A percentile compares a stretch with the other conserved stretches of the same genome.
phyloP scores from a whole-genome alignment of 331 rosid species.

The Malus hybrid region DNA sequence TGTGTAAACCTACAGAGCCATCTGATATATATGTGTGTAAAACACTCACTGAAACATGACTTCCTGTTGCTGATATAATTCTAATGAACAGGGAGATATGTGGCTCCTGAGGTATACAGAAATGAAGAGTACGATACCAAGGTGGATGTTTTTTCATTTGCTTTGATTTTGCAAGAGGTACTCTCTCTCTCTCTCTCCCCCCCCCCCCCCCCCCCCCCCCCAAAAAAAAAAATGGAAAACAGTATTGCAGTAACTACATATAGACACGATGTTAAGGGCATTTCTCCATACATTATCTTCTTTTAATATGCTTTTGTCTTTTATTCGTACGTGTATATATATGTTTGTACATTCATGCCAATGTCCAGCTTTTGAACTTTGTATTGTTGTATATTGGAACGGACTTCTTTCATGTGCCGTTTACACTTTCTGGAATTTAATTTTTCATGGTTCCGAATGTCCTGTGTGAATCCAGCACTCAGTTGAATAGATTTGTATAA shows the following conservation, averaged over 20 bases:
- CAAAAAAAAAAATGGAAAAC: too few relatives aligned
- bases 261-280: not conserved
- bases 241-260: not conserved
- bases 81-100: slow-evolving; percentile 46
- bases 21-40: not conserved
- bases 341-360: not conserved
- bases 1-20: not conserved
- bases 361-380: not conserved
- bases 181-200: not conserved
- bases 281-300: not conserved
- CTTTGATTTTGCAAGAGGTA: slow-evolving; percentile 91
- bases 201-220: not conserved
- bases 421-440: not conserved
- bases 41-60: not conserved
- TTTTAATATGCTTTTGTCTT: too few relatives aligned
- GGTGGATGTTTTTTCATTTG: slow-evolving; percentile 91
- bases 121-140: slow-evolving; percentile 81
- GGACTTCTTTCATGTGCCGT: not conserved
- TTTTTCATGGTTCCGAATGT: not conserved
- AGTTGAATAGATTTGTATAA: not conserved
- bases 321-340: too few relatives aligned
- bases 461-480: not conserved
- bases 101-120: slow-evolving; percentile 88
- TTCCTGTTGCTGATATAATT: slow-evolving; percentile 11
- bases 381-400: not conserved